These are phyloP conservation scores for Hypoxylon sp. DNA, from an alignment of 2,329 filamentous ascomycete species.

Conservation along the genomic window DNA sequence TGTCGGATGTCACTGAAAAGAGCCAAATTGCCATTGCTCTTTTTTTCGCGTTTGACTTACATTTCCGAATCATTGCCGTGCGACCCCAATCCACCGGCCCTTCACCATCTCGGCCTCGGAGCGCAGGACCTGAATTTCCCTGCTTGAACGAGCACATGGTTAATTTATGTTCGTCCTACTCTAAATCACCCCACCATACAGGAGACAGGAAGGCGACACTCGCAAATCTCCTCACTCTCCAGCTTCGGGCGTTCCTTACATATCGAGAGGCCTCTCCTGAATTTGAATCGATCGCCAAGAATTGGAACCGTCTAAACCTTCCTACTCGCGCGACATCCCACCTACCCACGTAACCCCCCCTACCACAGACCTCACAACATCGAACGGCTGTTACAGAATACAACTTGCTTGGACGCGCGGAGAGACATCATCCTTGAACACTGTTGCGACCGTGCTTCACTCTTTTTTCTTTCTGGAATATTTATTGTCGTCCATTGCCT, in stretches of 20 bases:
- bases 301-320: conserved; percentile 23
- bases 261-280: conserved; percentile 19
- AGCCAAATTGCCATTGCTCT: conserved; percentile 15
- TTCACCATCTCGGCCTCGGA: neutral
- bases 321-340: conserved; percentile 5
- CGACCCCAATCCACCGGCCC: conserved; percentile 2
- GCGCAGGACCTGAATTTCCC: conserved; percentile 2
- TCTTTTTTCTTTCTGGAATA: conserved; percentile 9
- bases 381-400: conserved; percentile 9
- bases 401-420: conserved; percentile 17
- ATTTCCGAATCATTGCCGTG: conserved; percentile 19
- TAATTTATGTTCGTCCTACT: conserved; percentile 5
- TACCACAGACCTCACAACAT: conserved; percentile 20
- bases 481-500: conserved; percentile 12
- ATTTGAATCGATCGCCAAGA: conserved; percentile 38
- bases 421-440: conserved; percentile 27
- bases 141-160: conserved; percentile 17
- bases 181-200: conserved; percentile 27
- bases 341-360: neutral
- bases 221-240: conserved; percentile 4
- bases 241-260: conserved; percentile 16
- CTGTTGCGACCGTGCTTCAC: conserved; percentile 18
- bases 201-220: neutral
- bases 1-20: conserved; percentile 23
- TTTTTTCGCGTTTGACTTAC: conserved; percentile 19